These are phyloP conservation scores for Trichoderma atrobrunneum DNA, from an alignment of 2,329 filamentous ascomycete species.

Conservation along the genomic window DNA sequence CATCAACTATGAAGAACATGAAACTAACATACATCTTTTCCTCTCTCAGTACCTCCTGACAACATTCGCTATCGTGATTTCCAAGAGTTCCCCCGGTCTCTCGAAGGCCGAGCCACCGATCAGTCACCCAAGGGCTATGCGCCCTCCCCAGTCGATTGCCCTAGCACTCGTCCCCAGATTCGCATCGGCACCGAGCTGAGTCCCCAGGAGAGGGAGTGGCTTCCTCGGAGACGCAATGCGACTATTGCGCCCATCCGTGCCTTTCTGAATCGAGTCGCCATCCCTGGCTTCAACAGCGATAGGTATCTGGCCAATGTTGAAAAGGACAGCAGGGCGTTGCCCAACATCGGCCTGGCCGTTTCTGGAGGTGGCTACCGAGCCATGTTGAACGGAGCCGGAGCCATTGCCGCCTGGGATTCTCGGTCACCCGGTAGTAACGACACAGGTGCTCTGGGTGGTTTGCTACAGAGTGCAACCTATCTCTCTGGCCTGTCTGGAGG, in stretches of 20 bases:
- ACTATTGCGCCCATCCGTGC: slow-evolving; percentile 73
- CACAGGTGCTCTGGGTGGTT: slow-evolving; percentile 69
- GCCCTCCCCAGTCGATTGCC: slow-evolving; percentile 67
- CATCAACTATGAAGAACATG: neutral
- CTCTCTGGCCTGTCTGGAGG: slow-evolving; percentile 78
- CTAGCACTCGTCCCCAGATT: slow-evolving; percentile 64
- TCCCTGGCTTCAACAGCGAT: slow-evolving; percentile 74
- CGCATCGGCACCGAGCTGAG: slow-evolving; percentile 63
- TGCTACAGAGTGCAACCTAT: slow-evolving; percentile 80
- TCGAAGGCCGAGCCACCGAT: slow-evolving; percentile 30
- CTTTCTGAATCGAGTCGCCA: slow-evolving; percentile 68
- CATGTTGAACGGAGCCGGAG: slow-evolving; percentile 79
- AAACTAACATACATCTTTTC: neutral
- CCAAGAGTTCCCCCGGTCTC: slow-evolving; percentile 15
- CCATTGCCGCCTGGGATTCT: slow-evolving; percentile 73
- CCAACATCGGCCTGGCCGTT: slow-evolving; percentile 68
- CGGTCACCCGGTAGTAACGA: slow-evolving; percentile 52
- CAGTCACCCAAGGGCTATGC: slow-evolving; percentile 58
- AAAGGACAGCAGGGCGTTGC: slow-evolving; percentile 37
- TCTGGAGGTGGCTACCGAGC: slow-evolving; percentile 86
- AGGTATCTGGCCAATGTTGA: slow-evolving; percentile 57
- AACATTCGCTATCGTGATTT: slow-evolving; percentile 19
- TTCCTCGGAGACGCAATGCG: slow-evolving; percentile 66
- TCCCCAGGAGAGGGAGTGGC: slow-evolving; percentile 68
- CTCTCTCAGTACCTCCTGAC: slow-evolving; percentile 6